Evolutionary conservation across 129 eudicot species (phyloP).

Genomic region (Tagetes erecta): DNA sequence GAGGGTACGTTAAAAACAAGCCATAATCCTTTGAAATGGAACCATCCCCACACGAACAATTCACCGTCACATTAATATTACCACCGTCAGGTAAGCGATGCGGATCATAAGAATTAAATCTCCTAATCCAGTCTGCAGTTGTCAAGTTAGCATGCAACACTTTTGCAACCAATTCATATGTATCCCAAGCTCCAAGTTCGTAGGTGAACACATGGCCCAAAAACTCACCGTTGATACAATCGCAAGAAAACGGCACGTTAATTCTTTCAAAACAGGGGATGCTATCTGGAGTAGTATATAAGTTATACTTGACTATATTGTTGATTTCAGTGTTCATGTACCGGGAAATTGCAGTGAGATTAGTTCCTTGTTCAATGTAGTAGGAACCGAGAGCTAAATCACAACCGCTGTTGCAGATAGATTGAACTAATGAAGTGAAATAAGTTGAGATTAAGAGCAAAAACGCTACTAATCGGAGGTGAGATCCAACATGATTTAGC

Average conservation of each 20-base stretch:
- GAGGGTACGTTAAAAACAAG: conserved; percentile 74
- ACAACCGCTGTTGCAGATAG: conserved; percentile 60
- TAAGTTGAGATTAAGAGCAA: conserved; percentile 17
- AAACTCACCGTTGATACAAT: conserved; percentile 44
- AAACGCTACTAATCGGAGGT: not conserved
- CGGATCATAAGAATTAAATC: conserved; percentile 41
- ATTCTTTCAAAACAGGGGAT: conserved; percentile 25
- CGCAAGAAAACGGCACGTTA: conserved; percentile 66
- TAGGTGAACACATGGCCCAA: conserved; percentile 62
- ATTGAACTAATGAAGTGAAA: conserved; percentile 27
- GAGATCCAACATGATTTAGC: conserved; percentile 1
- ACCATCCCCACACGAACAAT: conserved; percentile 76
- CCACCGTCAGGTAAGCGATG: conserved; percentile 48
- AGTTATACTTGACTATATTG: conserved; percentile 43
- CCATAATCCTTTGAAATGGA: conserved; percentile 58
- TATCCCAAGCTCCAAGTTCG: conserved; percentile 36
- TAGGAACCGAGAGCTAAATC: conserved; percentile 64
- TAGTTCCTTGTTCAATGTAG: conserved; percentile 24
- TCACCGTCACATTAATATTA: conserved; percentile 52
- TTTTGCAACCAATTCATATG: conserved; percentile 40
- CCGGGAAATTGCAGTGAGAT: conserved; percentile 39
- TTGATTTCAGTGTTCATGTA: not conserved
- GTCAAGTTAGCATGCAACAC: conserved; percentile 64
- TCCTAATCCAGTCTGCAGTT: conserved; percentile 34
- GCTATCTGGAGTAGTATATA: conserved; percentile 38